phyloP scores from a whole-genome alignment of 108 stramenopile species.

The Fistulifera solaris region DNA sequence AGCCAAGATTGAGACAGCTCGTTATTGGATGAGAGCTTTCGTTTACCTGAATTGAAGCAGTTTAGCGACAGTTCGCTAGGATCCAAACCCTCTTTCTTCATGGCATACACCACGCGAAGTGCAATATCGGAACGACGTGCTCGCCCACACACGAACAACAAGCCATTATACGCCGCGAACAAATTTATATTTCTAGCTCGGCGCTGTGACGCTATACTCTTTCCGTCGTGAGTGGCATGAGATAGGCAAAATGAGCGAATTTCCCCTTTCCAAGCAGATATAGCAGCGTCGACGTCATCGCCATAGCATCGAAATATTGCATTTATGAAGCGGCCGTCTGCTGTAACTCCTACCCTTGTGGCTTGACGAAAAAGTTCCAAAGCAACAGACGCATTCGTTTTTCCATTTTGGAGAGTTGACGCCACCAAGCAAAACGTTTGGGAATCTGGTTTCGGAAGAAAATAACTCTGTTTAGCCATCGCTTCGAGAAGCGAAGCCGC shows the following conservation, averaged over 20 bases:
- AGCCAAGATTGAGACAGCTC: neutral
- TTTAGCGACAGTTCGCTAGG: slow-evolving; percentile 47
- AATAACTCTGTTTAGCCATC: slow-evolving; percentile 25
- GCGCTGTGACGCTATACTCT: slow-evolving; percentile 8
- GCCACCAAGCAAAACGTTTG: slow-evolving; percentile 70
- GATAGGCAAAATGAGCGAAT: slow-evolving; percentile 42
- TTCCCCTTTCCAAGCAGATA: slow-evolving; percentile 54
- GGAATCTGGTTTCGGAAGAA: slow-evolving; percentile 38
- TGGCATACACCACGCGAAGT: slow-evolving; percentile 57
- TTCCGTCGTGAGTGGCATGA: slow-evolving; percentile 13
- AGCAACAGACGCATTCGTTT: neutral
- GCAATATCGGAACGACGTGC: slow-evolving; percentile 66
- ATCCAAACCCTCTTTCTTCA: slow-evolving; percentile 60
- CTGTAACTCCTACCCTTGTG: slow-evolving; percentile 16
- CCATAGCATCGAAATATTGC: slow-evolving; percentile 72
- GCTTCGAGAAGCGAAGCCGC: slow-evolving; percentile 25
- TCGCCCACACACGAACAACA: slow-evolving; percentile 66
- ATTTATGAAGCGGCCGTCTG: slow-evolving; percentile 74
- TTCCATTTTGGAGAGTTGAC: slow-evolving; percentile 22
- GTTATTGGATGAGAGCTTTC: slow-evolving; percentile 6
- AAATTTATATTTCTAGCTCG: slow-evolving; percentile 17
- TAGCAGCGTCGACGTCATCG: slow-evolving; percentile 49
- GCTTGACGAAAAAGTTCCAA: slow-evolving; percentile 29
- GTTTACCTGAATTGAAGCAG: slow-evolving; percentile 52
- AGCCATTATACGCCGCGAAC: slow-evolving; percentile 72